Evolutionary conservation across 148 eudicot species (phyloP), one percentile per base, ranked within the genome.

Genomic region (Vaccinium myrtillus): DNA sequence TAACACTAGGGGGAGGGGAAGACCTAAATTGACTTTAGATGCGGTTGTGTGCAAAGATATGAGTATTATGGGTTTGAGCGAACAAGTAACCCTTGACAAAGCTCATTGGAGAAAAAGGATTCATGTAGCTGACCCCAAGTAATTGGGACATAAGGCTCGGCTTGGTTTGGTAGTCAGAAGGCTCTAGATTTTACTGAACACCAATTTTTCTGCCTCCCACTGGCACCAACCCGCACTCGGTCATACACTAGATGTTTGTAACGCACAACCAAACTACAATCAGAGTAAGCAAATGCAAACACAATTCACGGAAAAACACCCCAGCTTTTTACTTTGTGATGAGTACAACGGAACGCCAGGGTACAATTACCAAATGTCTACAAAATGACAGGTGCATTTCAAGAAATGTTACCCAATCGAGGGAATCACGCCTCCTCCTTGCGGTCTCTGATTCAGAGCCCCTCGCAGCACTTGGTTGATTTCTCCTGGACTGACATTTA

Each of bases 351-450:
- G 16, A 23, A 74, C 6, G 21, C 59, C n/a, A 1, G n/a, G 61
- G 21, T 53, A 59, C 27, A 53, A 9, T 27, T 27, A 27, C 21
- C 1, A 23, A 49, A 51, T 54, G 6, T 16, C 55, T 79, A 79
- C 9, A 78, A 53, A 2, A 27, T 25, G n/a, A 54, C 21, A 15
- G 43, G 21, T 27, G 65, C 51, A 59, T 14, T 70, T 25, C 78
- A 50, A 78, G 74, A 30, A 71, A 75, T 81, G 73, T 88, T 91
- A 97, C 99, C 93, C 75, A 90, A 83, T 92, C 98, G 53, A 97
- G 87, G 19, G 99, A 97, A 83, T 97, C 94, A 63, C 96, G 91
- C 85, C 96, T 88, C 79, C 98, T 89, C 87, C 99, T 95, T 71
- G 92, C 91, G 80, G 94, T 91, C 79, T 97, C 98, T 78, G 90